Base-by-base conservation (phyloP, 2,329 filamentous ascomycete genomes). In the Colletotrichum sp. region DNA sequence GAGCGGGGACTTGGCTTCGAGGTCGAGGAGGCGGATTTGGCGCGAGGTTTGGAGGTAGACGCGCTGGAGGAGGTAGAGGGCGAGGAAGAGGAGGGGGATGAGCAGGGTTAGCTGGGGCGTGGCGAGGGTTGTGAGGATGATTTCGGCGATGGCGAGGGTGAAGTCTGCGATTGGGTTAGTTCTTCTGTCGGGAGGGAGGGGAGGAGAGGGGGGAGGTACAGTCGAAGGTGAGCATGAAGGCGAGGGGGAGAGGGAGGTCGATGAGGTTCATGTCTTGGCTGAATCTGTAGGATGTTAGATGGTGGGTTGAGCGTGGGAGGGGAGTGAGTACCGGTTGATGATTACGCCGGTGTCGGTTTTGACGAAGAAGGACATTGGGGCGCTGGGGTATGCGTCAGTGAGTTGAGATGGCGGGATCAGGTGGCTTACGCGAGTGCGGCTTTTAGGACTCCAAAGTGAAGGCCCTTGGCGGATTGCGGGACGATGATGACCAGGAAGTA, bases 31-130 rank as follows among this genome's bases (percentile, higher is more conserved):
- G 7, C 86, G 84, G 6, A 88, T 78, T 67, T 88, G 87, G 1
- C 86, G 82, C 1, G 86, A 88, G 1, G 86, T 88, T 32, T 83
- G 82, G 1, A 88, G 84, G 69, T 88, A 88, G 34, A 82, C 82
- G 15, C 81, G 81, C 76, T 87, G 85, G 26, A 84, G 71, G 12
- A 78, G 36, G 67, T 81, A 85, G 24, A 85, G 76, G 5, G 75
- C 68, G 2, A 79, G 36, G 7, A 80, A 44, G 15, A 81, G 76
- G 80, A 77, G 4, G 81, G 81, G 59, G 79, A 92, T 89, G 0
- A 85, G 84, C 24, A 89, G 84, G 1, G 87, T 86, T 0, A 90
- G 83, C 62, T 87, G 90, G 76, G 78, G 87, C 78, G 78, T 87
- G 76, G 78, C 80, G 2, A 81, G 79, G 1, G 86, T 86, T 44